Percentiles rank a stretch among this genome's conserved stretches.
These are phyloP conservation scores for Rosa hybrid DNA, from an alignment of 331 rosid species.

Conservation along the genomic window DNA sequence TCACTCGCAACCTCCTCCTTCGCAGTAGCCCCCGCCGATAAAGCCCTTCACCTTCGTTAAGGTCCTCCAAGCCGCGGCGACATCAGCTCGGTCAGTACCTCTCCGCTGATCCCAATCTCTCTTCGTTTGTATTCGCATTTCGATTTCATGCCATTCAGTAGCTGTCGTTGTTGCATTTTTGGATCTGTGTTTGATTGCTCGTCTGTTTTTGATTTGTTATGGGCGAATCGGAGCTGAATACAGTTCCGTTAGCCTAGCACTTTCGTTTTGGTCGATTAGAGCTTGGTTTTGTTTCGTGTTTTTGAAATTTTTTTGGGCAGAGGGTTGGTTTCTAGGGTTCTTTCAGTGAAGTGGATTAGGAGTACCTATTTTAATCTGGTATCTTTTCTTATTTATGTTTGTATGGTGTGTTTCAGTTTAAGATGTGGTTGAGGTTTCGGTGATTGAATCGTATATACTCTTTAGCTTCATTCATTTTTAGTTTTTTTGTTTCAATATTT, in stretches of 20 bases:
- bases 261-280: not conserved
- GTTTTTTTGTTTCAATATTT: too few species aligned
- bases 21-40: conserved; percentile 8
- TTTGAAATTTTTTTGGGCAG: not conserved
- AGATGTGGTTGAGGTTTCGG: too few species aligned
- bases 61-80: not conserved
- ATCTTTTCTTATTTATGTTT: too few species aligned
- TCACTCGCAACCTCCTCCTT: not conserved
- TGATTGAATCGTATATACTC: too few species aligned
- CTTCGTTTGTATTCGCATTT: not conserved
- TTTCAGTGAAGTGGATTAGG: too few species aligned
- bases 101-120: not conserved
- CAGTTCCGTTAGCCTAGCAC: not conserved
- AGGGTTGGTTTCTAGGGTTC: too few species aligned
- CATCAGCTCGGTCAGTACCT: conserved; percentile 16
- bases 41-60: conserved; percentile 20
- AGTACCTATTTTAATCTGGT: too few species aligned
- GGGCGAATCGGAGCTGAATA: not conserved
- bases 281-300: not conserved
- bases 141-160: not conserved
- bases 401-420: too few species aligned
- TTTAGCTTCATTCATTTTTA: too few species aligned
- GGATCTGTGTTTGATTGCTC: not conserved
- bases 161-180: too few species aligned
- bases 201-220: not conserved